Percentiles rank a stretch among this genome's conserved stretches.
phyloP scores from a whole-genome alignment of 208 protist genomes.

The Leishmania mexicana region DNA sequence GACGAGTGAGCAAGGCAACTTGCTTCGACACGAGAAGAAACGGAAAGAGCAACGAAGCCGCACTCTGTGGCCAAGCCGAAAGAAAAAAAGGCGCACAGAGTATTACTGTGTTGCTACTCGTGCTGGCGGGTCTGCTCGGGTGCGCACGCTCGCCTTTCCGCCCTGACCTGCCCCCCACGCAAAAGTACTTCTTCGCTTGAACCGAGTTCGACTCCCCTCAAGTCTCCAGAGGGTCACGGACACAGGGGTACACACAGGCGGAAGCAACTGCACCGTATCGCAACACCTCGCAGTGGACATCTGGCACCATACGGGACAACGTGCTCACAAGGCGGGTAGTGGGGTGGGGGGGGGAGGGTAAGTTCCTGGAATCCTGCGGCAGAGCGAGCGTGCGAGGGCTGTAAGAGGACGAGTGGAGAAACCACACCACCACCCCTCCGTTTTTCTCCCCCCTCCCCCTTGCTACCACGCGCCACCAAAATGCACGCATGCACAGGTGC shows the following conservation, averaged over 20 bases:
- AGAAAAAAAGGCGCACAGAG: background rate
- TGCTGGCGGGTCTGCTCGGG: background rate
- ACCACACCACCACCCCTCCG: background rate
- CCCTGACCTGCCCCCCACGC: background rate
- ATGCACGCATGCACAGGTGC: background rate
- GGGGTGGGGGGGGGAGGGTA: background rate
- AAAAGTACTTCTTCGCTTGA: background rate
- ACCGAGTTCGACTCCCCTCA: background rate
- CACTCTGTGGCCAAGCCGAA: background rate
- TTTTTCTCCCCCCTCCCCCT: background rate
- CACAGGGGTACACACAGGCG: background rate
- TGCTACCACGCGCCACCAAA: background rate
- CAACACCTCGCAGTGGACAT: too few relatives aligned
- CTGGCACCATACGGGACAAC: too few relatives aligned
- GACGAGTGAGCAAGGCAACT: background rate
- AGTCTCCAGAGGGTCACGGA: slow-evolving; percentile 11
- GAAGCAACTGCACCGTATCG: background rate
- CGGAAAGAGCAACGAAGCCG: background rate
- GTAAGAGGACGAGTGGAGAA: background rate
- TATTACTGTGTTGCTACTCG: background rate
- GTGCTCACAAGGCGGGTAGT: too few relatives aligned
- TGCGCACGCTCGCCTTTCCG: background rate
- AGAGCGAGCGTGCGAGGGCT: background rate
- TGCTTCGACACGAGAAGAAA: background rate
- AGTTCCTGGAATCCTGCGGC: background rate